A percentile compares a stretch with the other conserved stretches of the same genome.
phyloP scores from a whole-genome alignment of 768 basidiomycete genomes.

The Infundibulicybe gibba region DNA sequence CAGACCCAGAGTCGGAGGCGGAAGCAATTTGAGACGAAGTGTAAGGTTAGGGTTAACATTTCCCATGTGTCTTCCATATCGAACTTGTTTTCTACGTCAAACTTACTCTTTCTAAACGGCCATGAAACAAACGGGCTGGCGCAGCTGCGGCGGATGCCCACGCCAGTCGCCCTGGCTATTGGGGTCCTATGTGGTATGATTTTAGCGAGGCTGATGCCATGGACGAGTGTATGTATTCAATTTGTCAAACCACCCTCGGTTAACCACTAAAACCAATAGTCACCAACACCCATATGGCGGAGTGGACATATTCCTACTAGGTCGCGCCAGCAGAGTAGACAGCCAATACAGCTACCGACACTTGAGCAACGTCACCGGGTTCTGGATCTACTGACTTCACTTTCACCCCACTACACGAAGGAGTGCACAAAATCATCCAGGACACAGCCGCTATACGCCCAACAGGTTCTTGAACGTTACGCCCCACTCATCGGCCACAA shows the following conservation, averaged over 20 bases:
- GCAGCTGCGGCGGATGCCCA: conserved; percentile 45
- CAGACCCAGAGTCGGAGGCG: too few species aligned
- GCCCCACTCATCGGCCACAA: conserved; percentile 77
- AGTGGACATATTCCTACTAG: conserved; percentile 48
- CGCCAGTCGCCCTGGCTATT: conserved; percentile 52
- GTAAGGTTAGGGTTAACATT: too few species aligned
- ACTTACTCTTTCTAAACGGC: too few species aligned
- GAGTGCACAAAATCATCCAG: conserved; percentile 78
- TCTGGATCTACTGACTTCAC: conserved; percentile 79
- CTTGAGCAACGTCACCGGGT: conserved; percentile 82
- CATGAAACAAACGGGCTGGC: neutral
- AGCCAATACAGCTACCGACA: conserved; percentile 73
- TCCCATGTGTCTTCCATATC: too few species aligned
- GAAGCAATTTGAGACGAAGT: too few species aligned
- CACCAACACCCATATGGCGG: conserved; percentile 47
- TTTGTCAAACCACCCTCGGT: conserved; percentile 3
- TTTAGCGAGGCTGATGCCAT: conserved; percentile 48
- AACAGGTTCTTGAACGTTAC: conserved; percentile 87
- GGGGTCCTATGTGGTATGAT: conserved; percentile 62
- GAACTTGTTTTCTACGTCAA: neutral
- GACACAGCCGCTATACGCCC: conserved; percentile 72
- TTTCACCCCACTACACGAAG: conserved; percentile 89
- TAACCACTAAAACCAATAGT: conserved; percentile 11
- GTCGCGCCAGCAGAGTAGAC: conserved; percentile 50
- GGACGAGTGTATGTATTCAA: conserved; percentile 29